Base-by-base conservation (phyloP, 2,329 filamentous ascomycete species). In the Claviceps sp. region DNA sequence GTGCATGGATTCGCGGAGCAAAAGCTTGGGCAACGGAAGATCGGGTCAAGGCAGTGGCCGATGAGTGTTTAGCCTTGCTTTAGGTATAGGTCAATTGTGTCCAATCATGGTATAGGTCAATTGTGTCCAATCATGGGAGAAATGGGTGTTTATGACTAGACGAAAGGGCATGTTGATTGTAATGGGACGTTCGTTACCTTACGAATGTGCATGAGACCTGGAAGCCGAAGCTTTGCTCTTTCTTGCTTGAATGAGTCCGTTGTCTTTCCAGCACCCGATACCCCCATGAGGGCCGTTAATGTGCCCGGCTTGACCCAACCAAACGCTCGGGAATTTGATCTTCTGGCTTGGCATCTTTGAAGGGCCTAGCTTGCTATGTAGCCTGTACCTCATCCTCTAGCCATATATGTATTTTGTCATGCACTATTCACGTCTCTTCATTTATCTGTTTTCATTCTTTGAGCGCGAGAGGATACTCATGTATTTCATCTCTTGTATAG, bases 231-330 rank as follows among this genome's bases (percentile, higher is more conserved):
- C 26, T 9, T 30, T 30, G 7, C 26, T 30, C 26, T 30, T 30
- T 30, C 26, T 30, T 30, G 26, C 26, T 30, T 30, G 43, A 22
- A 2, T n/a, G 14, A 30, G 9, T 24, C 41, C 0, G 70, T 72
- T 1, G 70, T 72, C 57, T 72, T 72, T 0, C 70, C 70, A 0
- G 70, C 70, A 26, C 70, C 70, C 22, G 62, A 79, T 0, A 82
- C 78, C 42, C 83, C 79, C 79, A 83, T 83, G 5, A 94, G 72
- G 2, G 88, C 89, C 3, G 89, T 95, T 36, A 94, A 70, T 1
- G 87, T 94, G 34, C 89, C 89, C 0, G 89, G 89, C 65, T 90
- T 90, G 52, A 95, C 87, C 86, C 87, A 95, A 5, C 58, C 73
- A 77, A 58, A 77, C 79, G 1, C 59, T 89, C 20, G 86, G 85